Conservation (phyloP, 2,329 filamentous ascomycete genomes). For the Fusarium pseudograminearum region DNA sequence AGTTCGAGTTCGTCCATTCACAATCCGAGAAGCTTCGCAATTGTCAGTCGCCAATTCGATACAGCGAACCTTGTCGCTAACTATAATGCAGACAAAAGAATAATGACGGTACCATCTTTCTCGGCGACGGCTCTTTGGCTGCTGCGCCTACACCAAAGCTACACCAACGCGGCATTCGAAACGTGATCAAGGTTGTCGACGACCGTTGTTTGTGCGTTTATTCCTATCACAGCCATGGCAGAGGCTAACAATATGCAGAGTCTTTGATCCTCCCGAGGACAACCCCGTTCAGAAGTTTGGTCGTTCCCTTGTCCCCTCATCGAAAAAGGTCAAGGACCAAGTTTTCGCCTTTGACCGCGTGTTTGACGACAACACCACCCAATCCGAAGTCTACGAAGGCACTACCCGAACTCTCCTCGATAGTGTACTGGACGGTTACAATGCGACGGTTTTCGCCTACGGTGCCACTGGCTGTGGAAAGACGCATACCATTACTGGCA, state of each 20-base stretch:
- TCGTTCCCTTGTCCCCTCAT: conserved; percentile 80
- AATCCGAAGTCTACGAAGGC: conserved; percentile 93
- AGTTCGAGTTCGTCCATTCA: conserved; percentile 79
- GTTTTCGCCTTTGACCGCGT: conserved; percentile 97
- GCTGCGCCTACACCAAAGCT: conserved; percentile 86
- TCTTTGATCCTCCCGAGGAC: conserved; percentile 97
- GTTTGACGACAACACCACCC: conserved; percentile 94
- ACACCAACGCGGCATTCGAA: conserved; percentile 84
- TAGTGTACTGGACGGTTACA: conserved; percentile 96
- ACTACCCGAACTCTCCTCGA: conserved; percentile 92
- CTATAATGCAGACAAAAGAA: conserved; percentile 63
- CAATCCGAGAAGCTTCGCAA: conserved; percentile 94
- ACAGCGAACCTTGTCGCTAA: conserved; percentile 21
- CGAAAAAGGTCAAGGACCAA: conserved; percentile 96
- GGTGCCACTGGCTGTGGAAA: conserved; percentile 98
- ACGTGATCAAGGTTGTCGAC: conserved; percentile 96
- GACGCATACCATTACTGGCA: conserved; percentile 97
- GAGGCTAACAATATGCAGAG: conserved; percentile 63
- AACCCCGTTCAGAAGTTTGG: conserved; percentile 91
- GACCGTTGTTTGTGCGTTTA: conserved; percentile 88
- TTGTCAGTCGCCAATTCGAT: conserved; percentile 62
- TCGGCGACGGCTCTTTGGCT: conserved; percentile 97
- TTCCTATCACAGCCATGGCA: neutral
- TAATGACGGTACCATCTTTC: conserved; percentile 89
- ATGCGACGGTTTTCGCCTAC: conserved; percentile 98